Evolutionary conservation across 805 yeast genomes (phyloP), one percentile per base, ranked within the genome.

Genomic region (Metschnikowia gelsemii): DNA sequence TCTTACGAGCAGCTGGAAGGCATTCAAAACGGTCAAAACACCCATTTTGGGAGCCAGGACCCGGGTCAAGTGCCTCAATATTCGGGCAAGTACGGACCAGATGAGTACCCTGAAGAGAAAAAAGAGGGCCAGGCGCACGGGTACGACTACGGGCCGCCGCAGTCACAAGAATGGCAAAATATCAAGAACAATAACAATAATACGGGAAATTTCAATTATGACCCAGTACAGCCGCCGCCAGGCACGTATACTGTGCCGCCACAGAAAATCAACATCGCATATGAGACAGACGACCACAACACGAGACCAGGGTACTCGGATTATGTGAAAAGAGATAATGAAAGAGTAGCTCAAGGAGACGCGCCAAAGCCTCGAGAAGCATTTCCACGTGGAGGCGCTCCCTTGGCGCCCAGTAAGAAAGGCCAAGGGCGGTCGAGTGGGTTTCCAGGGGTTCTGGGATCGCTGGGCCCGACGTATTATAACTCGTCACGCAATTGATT

Each of bases 381-480:
- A 17, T 60, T 55, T 38, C 56, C 58, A 32, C 31, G 37, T 16
- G 57, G 59, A 21, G 68, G 71, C 2, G 70, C 70, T 3, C 72
- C 72, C 7, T 58, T 68, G 46, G 51, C 49, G 8, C 52, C 54
- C 16, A 61, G 72, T 19, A 57, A 55, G 12, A 48, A 48, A 18
- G 68, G 69, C 1, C 44, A 6, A 24, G 63, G 69, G 3, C 41
- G 38, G 28, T 37, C 44, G 19, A 47, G 58, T 5, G 55, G 55
- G 3, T 69, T 69, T 38, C 73, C 75, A 1, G 75, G 75, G 1
- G 49, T 59, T 16, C 29, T 25, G 7, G 70, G 69, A 2, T 64
- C 62, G 6, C 29, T 25, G 7, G 70, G 69, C 3, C 64, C 62
- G 6, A 62, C 65, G 2, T 69, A 69, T 41, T 44, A 43, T 30